Evolutionary conservation across 306 rosid genomes (phyloP), one percentile per base, ranked within the genome.

Genomic region (Crotalaria pallida): DNA sequence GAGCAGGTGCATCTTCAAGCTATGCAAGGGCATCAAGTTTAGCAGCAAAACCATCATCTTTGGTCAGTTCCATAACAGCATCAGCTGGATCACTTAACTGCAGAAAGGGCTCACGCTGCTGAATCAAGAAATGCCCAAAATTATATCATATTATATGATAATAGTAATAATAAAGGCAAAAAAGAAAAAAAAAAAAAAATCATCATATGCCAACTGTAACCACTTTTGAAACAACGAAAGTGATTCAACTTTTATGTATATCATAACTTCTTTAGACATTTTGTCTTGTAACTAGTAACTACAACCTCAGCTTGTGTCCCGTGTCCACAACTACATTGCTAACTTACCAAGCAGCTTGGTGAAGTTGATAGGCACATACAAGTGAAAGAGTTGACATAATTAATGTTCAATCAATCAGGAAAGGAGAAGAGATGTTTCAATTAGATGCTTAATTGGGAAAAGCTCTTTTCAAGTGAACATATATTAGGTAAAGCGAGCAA

Each of bases 11-110:
- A 3, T 90, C 97, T 36, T 83, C 95, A 10, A 88, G 84, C 69
- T 94, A 90, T 43, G 89, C 96, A 7, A 84, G 82, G 67, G 99
- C 99, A 2, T 88, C 96, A 1, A 94, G 99, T 65, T 75, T 88
- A 60, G 75, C 92, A 8, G 99, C 99, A 10, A 88, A 83, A 78
- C 75, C 97, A 17, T 88, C 97, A 63, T 66, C 92, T 0, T 29
- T 90, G 0, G 94, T 91, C 16, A 60, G 82, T 53, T 69, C 96
- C 9, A 71, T 94, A 33, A 94, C 99, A n/a, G 72, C 87, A 1
- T 81, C 75, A 22, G 91, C 99, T 0, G 99, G 99, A 29, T 55
- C 86, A 23, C 85, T 94, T 29, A 58, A 12, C 1, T 94, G 99
- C 77, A 84, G 48, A 77, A 88, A 76, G 58, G 96, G 96, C 9